Base-by-base conservation (phyloP, 768 basidiomycete species). In the Boletus sensibilis region DNA sequence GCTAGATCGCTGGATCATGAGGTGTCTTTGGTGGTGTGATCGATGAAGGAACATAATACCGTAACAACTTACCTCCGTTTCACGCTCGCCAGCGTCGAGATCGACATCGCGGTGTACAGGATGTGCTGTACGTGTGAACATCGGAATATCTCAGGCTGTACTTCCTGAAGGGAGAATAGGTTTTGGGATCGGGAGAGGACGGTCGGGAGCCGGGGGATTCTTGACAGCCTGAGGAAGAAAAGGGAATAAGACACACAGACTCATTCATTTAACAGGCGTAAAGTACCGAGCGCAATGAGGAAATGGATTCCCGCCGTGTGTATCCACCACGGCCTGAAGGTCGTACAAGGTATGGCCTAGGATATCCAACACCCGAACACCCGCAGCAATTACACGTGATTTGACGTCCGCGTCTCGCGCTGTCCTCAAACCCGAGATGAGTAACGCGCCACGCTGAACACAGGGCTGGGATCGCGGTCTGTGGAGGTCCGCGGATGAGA, bases 401-500 rank as follows among this genome's bases (percentile, higher is more conserved):
- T 42, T 56, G 33, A 53, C 40, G 20, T 51, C 42, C 41, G 55
- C 34, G 29, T 55, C 57, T 18, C 52, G 55, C 40, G 18, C 31
- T 53, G 39, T 51, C 55, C 38, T 56, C 51, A 38, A 54, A 53
- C 38, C 53, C 40, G 49, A 58, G 57, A 62, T 41, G 47, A 4
- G 54, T 58, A 34, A 64, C 64, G 48, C 38, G 34, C 59, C 55
- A 61, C 21, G 35, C 25, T 56, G 51, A 47, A 45, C 43, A 43
- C 33, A 44, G 37, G 25, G 57, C 57, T 37, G 52, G 64, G 37
- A 59, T 49, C 38, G 61, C 39, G 16, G 53, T 54, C 44, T 44
- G 35, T n/a, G 52, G 53, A 56, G 58, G 58, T 61, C 60, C 69
- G 61, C 64, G 64, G 59, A 61, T 16, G 57, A 62, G 40, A 49